Evolutionary conservation across 2,329 filamentous ascomycete species (phyloP).

Genomic region (Rhynchosporium secalis): DNA sequence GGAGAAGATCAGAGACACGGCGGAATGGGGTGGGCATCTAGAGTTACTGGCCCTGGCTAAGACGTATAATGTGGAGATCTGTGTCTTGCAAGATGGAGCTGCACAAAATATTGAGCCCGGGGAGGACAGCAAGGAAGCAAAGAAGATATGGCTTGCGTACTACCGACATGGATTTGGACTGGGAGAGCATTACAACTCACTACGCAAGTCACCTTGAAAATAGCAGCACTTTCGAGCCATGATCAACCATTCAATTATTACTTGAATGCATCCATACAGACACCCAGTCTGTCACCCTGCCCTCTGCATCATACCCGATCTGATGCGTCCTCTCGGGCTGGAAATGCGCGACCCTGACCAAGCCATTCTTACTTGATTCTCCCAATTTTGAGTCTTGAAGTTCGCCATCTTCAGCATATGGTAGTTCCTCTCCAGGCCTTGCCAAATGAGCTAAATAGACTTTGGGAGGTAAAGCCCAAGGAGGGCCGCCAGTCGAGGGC

Average conservation of each 20-base stretch:
- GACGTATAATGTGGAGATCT: conserved; percentile 76
- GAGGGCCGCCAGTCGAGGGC: conserved; percentile 65
- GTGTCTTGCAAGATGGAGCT: conserved; percentile 80
- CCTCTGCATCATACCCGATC: conserved; percentile 48
- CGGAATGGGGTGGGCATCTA: conserved; percentile 94
- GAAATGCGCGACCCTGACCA: conserved; percentile 50
- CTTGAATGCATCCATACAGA: conserved; percentile 51
- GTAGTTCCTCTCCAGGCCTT: conserved; percentile 65
- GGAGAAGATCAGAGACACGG: conserved; percentile 76
- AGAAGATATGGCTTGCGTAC: conserved; percentile 83
- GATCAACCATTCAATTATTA: conserved; percentile 12
- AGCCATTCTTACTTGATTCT: conserved; percentile 42
- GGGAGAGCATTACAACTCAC: conserved; percentile 95
- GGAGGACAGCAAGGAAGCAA: conserved; percentile 46
- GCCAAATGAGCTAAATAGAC: conserved; percentile 72
- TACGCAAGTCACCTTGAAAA: conserved; percentile 50
- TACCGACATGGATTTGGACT: conserved; percentile 92
- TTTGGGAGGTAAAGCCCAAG: conserved; percentile 67
- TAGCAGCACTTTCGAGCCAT: background rate
- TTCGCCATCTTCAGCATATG: conserved; percentile 57
- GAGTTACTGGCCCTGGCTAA: conserved; percentile 84
- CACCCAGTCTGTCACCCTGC: conserved; percentile 52
- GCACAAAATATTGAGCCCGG: conserved; percentile 71
- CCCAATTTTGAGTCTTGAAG: conserved; percentile 50
- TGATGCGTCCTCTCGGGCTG: conserved; percentile 53